A percentile compares a stretch with the other conserved stretches of the same genome.
Conservation (phyloP, 139 green algal species). For the Eudorina sp. region DNA sequence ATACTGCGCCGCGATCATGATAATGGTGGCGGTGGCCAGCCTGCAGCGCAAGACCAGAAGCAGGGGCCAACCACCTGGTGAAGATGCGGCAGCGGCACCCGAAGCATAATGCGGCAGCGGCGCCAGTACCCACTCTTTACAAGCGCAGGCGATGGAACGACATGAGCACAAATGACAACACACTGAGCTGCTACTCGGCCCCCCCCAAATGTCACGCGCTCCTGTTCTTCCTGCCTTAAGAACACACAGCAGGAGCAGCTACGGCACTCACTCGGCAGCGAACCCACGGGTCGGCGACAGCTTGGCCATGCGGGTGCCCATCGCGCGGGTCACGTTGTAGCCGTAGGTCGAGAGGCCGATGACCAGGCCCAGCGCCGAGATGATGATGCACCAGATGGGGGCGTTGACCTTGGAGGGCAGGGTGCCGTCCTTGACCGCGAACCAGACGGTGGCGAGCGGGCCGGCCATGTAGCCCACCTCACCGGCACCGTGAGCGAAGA, state of each 20-base stretch:
- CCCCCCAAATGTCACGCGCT: too few relatives aligned
- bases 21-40: conserved; percentile 71
- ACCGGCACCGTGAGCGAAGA: conserved; percentile 67
- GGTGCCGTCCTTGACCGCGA: conserved; percentile 58
- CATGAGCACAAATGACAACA: too few relatives aligned
- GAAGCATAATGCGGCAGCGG: too few relatives aligned
- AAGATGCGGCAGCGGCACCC: too few relatives aligned
- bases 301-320: conserved; percentile 76
- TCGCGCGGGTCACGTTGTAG: conserved; percentile 77
- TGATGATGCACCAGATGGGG: conserved; percentile 68
- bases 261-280: conserved; percentile 65
- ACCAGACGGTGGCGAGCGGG: conserved; percentile 68
- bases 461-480: conserved; percentile 63
- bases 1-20: conserved; percentile 63
- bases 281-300: conserved; percentile 78
- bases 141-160: too few relatives aligned
- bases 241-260: too few relatives aligned
- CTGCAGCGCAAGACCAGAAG: neutral
- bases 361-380: conserved; percentile 70
- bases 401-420: conserved; percentile 52
- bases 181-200: too few relatives aligned
- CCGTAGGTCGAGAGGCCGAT: conserved; percentile 76
- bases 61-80: too few relatives aligned
- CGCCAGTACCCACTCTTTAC: too few relatives aligned
- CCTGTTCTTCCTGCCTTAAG: too few relatives aligned